Evolutionary conservation across 208 protist species (phyloP), one percentile per base, ranked within the genome.

Genomic region (Trypanosoma avium): DNA sequence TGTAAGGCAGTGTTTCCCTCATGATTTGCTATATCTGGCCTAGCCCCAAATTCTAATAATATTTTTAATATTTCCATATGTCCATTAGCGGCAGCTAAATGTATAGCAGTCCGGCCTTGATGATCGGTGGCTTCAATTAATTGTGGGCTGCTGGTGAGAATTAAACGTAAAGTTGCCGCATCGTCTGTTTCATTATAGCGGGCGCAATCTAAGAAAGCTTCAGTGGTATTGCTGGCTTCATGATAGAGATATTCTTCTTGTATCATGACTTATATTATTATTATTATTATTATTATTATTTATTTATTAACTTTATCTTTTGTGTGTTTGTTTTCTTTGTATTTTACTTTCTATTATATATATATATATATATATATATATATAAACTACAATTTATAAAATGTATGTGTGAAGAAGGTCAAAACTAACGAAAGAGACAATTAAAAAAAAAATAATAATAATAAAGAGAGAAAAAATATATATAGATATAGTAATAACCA

Each of bases 1-100:
- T 93, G 86, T 9, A 97, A 72, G 1, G 91, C 88, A 6, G 91
- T 94, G 61, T 93, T 94, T 24, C 91, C 91, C 61, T 94, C 82
- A 27, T 83, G 55, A 53, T 94, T 97, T 5, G 77, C 59, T 19
- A 85, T 50, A 73, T 97, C 81, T 1, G 81, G 79, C 17, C 59
- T 49, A 9, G 88, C 84, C 40, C 66, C 54, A 57, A 86, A 92
- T 24, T 64, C 56, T 24, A 89, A 77, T 12, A 97, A 79, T 67
- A 87, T 80, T 56, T 91, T 73, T 8, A 97, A 62, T 7, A 93
- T 77, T 4, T 55, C 46, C 70, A 86, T 75, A 70, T 93, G 91
- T 9, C 86, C 88, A 64, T 94, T 93, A 29, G 88, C 88, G 9
- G 91, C 86, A 0, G 91, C 91, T 78, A 92, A 86, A 76, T 94